Percentiles rank a stretch among this genome's conserved stretches.
These are phyloP conservation scores for Leucocoprinus birnbaumii DNA, from an alignment of 768 basidiomycete species.

Conservation along the genomic window DNA sequence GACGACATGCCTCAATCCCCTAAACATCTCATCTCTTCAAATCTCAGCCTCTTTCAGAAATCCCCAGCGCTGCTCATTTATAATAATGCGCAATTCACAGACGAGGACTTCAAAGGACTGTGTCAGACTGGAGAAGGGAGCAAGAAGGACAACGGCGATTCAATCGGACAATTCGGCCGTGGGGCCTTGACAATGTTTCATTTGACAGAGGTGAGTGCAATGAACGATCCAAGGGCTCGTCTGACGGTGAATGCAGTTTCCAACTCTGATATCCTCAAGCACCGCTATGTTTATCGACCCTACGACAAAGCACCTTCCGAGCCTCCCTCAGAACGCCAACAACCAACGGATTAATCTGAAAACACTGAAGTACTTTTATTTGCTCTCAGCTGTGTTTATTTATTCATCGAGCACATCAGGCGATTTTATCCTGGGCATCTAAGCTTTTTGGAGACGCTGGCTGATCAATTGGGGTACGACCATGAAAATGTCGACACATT, in stretches of 20 bases:
- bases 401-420: background rate
- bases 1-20: conserved; percentile 24
- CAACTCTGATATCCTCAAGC: conserved; percentile 28
- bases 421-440: conserved; percentile 44
- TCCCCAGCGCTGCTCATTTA: conserved; percentile 40
- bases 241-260: conserved; percentile 22
- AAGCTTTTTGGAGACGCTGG: conserved; percentile 32
- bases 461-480: conserved; percentile 24
- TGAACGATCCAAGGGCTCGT: too few relatives aligned
- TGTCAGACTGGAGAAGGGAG: conserved; percentile 42
- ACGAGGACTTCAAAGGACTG: conserved; percentile 44
- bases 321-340: conserved; percentile 21
- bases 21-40: conserved; percentile 26
- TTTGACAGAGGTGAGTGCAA: conserved; percentile 41
- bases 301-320: conserved; percentile 35
- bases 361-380: background rate
- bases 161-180: conserved; percentile 50
- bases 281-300: conserved; percentile 43
- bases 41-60: conserved; percentile 31
- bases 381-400: background rate
- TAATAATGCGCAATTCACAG: conserved; percentile 39
- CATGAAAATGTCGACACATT: background rate
- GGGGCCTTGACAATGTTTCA: conserved; percentile 53
- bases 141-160: conserved; percentile 31
- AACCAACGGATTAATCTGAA: conserved; percentile 28